Percentiles rank a stretch among this genome's conserved stretches.
These are phyloP conservation scores for Chlorella sp. DNA, from an alignment of 139 green algal species.

Conservation along the genomic window DNA sequence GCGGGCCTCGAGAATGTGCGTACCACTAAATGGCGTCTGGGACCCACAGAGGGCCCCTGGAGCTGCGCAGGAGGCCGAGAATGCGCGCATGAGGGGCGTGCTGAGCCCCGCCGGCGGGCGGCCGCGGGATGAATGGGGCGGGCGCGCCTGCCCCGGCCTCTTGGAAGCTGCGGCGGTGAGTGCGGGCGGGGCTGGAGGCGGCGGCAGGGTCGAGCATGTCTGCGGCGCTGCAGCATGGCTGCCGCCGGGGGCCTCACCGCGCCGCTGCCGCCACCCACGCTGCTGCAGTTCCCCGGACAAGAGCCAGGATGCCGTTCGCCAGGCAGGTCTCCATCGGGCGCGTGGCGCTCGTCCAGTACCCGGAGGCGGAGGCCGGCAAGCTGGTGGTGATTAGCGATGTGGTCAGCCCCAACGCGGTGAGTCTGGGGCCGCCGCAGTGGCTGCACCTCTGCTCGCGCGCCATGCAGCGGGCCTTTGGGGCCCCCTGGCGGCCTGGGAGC, in stretches of 20 bases:
- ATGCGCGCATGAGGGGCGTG: too few relatives aligned
- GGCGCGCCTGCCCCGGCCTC: too few relatives aligned
- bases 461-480: neutral
- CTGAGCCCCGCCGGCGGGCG: too few relatives aligned
- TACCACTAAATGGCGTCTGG: too few relatives aligned
- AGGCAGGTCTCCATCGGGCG: slow-evolving; percentile 96
- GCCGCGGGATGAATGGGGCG: too few relatives aligned
- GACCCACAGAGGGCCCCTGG: too few relatives aligned
- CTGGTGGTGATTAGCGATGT: slow-evolving; percentile 71
- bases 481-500: neutral
- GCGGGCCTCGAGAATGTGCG: too few relatives aligned
- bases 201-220: neutral
- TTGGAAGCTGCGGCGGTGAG: too few relatives aligned
- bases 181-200: neutral
- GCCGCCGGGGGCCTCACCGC: too few relatives aligned
- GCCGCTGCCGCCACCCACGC: too few relatives aligned
- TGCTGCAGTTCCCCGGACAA: neutral
- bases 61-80: too few relatives aligned
- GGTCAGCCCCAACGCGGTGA: slow-evolving; percentile 95
- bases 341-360: slow-evolving; percentile 90
- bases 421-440: slow-evolving; percentile 2
- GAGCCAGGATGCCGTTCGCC: slow-evolving; percentile 87
- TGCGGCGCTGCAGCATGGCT: neutral
- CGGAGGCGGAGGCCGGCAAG: slow-evolving; percentile 67
- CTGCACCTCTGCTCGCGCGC: neutral